phyloP scores from a whole-genome alignment of 1,284 basidiomycete species.

The Heterobasidion irregulare region DNA sequence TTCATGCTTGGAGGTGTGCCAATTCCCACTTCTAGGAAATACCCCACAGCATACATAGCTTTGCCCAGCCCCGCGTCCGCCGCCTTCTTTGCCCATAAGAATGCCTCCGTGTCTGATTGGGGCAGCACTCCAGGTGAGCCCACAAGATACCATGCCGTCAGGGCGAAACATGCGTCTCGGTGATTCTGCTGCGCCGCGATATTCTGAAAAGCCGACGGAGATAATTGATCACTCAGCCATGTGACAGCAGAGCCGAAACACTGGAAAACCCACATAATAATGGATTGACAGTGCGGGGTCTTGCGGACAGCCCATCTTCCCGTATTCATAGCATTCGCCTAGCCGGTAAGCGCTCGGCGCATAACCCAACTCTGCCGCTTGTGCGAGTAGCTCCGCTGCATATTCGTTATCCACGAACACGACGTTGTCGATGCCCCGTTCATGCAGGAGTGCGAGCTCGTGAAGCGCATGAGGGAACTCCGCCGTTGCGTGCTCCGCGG shows the following conservation, averaged over 20 bases:
- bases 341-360: slow-evolving; percentile 93
- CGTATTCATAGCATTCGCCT: slow-evolving; percentile 99
- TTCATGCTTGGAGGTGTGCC: slow-evolving; percentile 63
- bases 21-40: slow-evolving; percentile 93
- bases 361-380: slow-evolving; percentile 93
- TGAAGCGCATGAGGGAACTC: slow-evolving; percentile 97
- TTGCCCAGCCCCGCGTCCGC: slow-evolving; percentile 86
- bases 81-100: slow-evolving; percentile 88
- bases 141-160: slow-evolving; percentile 98
- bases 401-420: slow-evolving; percentile 96
- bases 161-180: slow-evolving; percentile 94
- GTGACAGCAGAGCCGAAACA: slow-evolving; percentile 5
- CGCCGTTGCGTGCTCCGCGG: slow-evolving; percentile 88
- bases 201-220: slow-evolving; percentile 49
- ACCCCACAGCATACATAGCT: slow-evolving; percentile 95
- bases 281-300: slow-evolving; percentile 96
- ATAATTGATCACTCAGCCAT: slow-evolving; percentile 3
- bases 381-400: slow-evolving; percentile 88
- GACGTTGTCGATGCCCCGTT: slow-evolving; percentile 93
- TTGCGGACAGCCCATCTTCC: slow-evolving; percentile 97
- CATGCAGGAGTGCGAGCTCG: slow-evolving; percentile 91
- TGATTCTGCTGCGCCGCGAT: slow-evolving; percentile 97
- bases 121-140: slow-evolving; percentile 96
- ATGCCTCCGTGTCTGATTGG: slow-evolving; percentile 97
- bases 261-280: slow-evolving; percentile 74